These are phyloP conservation scores for Ballota nigra DNA, from an alignment of 257 asterid genomes.

Conservation along the genomic window DNA sequence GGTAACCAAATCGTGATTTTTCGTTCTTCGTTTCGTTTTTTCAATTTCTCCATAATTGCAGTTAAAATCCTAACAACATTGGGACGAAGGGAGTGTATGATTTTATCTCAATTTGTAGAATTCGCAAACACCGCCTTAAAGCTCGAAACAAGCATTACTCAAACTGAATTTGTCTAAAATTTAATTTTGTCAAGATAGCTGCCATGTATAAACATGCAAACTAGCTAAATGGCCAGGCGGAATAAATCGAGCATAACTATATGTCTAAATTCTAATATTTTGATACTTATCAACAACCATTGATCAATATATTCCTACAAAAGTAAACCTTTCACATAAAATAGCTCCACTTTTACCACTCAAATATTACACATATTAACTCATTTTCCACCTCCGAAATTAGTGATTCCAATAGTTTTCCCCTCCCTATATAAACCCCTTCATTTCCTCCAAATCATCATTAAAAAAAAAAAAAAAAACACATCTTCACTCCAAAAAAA, in stretches of 20 bases:
- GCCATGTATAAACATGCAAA: neutral
- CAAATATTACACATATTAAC: neutral
- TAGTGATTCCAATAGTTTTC: neutral
- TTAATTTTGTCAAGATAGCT: neutral
- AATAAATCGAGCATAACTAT: neutral
- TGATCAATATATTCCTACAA: neutral
- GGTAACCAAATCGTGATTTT: too few species aligned
- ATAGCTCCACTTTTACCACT: neutral
- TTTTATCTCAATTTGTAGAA: too few species aligned
- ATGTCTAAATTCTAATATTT: neutral
- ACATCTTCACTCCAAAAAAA: neutral
- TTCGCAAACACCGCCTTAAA: too few species aligned
- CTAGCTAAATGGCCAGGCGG: neutral
- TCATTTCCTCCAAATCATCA: conserved; percentile 4
- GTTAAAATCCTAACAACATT: too few species aligned
- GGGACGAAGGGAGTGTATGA: too few species aligned
- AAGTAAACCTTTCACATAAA: neutral
- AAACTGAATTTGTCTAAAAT: too few species aligned
- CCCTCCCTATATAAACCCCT: neutral
- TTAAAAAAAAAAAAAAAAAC: conserved; percentile 4
- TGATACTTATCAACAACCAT: neutral
- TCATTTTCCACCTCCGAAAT: too few species aligned
- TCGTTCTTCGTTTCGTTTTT: too few species aligned
- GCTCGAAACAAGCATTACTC: neutral
- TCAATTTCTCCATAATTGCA: too few species aligned